These are phyloP conservation scores for Aspergillus nomiae DNA, from an alignment of 2,329 filamentous ascomycete genomes.

Conservation along the genomic window DNA sequence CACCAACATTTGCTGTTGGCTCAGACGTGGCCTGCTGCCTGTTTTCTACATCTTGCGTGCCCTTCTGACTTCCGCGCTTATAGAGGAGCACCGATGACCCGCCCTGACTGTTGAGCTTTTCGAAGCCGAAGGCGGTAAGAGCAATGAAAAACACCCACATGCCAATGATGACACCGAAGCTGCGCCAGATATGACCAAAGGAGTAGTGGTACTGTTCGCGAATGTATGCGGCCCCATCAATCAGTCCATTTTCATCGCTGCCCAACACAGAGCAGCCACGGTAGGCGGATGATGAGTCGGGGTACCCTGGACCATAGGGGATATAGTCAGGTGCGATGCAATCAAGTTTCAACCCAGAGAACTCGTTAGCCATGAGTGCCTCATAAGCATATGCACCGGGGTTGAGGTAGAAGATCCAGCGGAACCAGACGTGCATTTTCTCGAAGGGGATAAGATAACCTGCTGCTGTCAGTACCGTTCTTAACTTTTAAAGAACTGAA, in stretches of 20 bases:
- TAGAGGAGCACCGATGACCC: conserved; percentile 37
- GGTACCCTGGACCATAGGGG: conserved; percentile 48
- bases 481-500: no score
- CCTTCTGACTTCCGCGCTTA: conserved; percentile 34
- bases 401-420: conserved; percentile 64
- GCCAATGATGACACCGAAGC: conserved; percentile 75
- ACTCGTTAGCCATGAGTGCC: conserved; percentile 69
- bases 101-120: conserved; percentile 50
- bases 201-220: conserved; percentile 56
- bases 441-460: conserved; percentile 64
- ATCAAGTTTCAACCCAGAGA: conserved; percentile 56
- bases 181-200: conserved; percentile 62
- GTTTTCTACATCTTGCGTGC: conserved; percentile 6
- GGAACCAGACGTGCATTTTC: conserved; percentile 64
- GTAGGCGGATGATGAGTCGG: conserved; percentile 20
- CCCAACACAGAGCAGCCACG: conserved; percentile 36
- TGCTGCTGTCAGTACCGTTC: neutral
- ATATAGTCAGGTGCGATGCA: conserved; percentile 55
- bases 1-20: conserved; percentile 3
- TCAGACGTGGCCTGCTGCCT: neutral
- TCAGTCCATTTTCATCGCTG: conserved; percentile 30
- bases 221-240: conserved; percentile 59
- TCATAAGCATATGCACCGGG: conserved; percentile 70
- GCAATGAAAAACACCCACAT: conserved; percentile 75
- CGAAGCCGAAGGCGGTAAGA: conserved; percentile 73